Percentiles rank a stretch among this genome's conserved stretches.
phyloP scores from a whole-genome alignment of 148 eudicot genomes.

The Rheum nobile region DNA sequence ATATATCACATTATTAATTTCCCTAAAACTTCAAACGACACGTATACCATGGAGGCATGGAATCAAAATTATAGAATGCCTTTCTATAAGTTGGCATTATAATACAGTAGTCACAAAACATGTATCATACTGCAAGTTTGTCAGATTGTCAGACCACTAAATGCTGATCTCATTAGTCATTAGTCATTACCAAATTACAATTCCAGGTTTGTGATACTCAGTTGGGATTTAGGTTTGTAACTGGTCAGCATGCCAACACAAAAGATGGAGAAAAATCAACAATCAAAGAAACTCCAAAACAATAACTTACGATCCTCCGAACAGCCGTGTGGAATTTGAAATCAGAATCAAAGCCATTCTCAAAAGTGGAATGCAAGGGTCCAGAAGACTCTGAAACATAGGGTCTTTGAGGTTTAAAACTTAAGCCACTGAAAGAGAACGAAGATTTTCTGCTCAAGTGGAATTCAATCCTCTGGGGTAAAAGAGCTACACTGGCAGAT shows the following conservation, averaged over 20 bases:
- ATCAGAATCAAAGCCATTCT: not conserved
- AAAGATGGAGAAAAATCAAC: too few relatives aligned
- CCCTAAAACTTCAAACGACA: not conserved
- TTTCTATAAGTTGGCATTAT: not conserved
- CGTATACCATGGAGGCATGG: too few relatives aligned
- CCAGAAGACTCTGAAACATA: not conserved
- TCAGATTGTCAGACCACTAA: too few relatives aligned
- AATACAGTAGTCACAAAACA: not conserved
- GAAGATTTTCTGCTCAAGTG: conserved; percentile 10
- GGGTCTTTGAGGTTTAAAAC: not conserved
- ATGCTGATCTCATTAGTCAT: too few relatives aligned
- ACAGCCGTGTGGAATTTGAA: not conserved
- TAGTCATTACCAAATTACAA: too few relatives aligned
- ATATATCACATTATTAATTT: not conserved
- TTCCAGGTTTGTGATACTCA: too few relatives aligned
- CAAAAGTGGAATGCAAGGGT: not conserved
- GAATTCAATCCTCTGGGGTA: conserved; percentile 9
- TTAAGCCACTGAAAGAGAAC: not conserved
- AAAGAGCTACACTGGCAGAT: not conserved
- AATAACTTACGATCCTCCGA: conserved; percentile 6
- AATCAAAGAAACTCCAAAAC: too few relatives aligned
- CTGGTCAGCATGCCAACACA: too few relatives aligned
- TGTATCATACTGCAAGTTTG: not conserved
- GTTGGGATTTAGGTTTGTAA: too few relatives aligned
- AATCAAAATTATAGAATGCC: not conserved